These are phyloP conservation scores for Aphanocladium album DNA, from an alignment of 2,329 filamentous ascomycete species.

Conservation along the genomic window DNA sequence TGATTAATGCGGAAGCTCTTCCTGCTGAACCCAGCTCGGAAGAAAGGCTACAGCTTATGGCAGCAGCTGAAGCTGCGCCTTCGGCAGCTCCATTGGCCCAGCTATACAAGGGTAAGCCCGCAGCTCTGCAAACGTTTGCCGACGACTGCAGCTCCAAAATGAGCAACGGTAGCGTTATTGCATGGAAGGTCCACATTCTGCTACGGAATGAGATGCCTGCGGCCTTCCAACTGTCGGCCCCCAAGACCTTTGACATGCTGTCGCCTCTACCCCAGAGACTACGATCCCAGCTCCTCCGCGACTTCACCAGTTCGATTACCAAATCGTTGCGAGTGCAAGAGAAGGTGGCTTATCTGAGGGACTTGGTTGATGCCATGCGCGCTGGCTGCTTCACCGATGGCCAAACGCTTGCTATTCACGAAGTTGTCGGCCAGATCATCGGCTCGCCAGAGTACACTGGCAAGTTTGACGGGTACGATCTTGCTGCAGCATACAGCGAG, in stretches of 20 bases:
- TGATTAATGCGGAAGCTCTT: constrained; percentile 27
- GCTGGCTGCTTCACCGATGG: constrained; percentile 29
- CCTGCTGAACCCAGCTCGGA: constrained; percentile 20
- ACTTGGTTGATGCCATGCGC: constrained; percentile 30
- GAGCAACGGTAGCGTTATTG: constrained; percentile 30
- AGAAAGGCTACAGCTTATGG: constrained; percentile 26
- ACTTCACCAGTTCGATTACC: constrained; percentile 28
- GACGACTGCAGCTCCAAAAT: constrained; percentile 30
- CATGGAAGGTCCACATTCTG: constrained; percentile 44
- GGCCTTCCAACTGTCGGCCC: constrained; percentile 27
- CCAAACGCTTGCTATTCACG: constrained; percentile 40
- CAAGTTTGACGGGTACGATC: constrained; percentile 28
- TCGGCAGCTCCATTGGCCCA: constrained; percentile 19
- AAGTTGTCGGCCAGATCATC: constrained; percentile 35
- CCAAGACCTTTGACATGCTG: constrained; percentile 29
- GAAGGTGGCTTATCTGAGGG: constrained; percentile 35
- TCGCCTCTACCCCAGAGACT: constrained; percentile 24
- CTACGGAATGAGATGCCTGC: constrained; percentile 33
- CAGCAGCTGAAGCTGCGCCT: constrained; percentile 29
- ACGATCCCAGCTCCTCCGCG: constrained; percentile 28
- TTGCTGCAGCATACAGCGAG: constrained; percentile 38
- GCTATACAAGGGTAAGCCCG: constrained; percentile 23
- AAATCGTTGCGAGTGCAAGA: constrained; percentile 25
- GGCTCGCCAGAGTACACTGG: constrained; percentile 27
- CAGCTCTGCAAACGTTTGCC: constrained; percentile 31